A percentile compares a stretch with the other conserved stretches of the same genome.
Conservation (phyloP, 352 stramenopile genomes). For the Pythium phragmiticola region DNA sequence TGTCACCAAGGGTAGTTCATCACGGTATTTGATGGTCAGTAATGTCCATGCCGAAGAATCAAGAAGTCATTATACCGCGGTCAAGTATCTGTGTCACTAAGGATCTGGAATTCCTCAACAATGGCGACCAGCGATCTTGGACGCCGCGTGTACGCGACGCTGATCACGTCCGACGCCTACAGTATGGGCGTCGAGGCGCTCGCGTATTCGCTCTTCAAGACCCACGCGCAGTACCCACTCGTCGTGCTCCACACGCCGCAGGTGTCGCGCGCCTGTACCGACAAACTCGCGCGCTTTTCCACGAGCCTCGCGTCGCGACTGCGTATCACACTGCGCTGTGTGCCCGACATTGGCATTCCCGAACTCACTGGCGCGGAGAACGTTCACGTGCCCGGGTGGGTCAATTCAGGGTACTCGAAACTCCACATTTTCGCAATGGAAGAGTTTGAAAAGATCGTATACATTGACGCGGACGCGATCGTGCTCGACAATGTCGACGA, state of each 20-base stretch:
- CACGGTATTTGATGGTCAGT: no score
- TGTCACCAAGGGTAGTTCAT: no score
- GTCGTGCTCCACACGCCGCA: conserved; percentile 41
- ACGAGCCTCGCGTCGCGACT: conserved; percentile 7
- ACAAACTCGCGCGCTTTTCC: conserved; percentile 33
- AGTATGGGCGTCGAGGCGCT: conserved; percentile 42
- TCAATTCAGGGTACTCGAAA: conserved; percentile 48
- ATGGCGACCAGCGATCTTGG: background rate
- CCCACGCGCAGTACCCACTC: conserved; percentile 17
- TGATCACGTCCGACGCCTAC: conserved; percentile 42
- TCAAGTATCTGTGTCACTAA: background rate
- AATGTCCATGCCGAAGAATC: no score
- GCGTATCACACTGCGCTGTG: conserved; percentile 20
- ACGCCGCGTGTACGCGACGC: conserved; percentile 30
- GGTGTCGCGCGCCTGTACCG: conserved; percentile 16
- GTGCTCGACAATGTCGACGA: conserved; percentile 72
- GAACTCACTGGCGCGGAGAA: conserved; percentile 15
- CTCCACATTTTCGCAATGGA: conserved; percentile 56
- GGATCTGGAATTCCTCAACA: background rate
- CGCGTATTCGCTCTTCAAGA: conserved; percentile 32
- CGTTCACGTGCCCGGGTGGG: conserved; percentile 38
- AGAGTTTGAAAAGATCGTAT: conserved; percentile 81
- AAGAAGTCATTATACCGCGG: background rate
- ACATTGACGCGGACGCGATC: conserved; percentile 82
- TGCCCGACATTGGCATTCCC: conserved; percentile 34